Evolutionary conservation across 257 asterid species (phyloP).

Genomic region (Petunia axillaris): DNA sequence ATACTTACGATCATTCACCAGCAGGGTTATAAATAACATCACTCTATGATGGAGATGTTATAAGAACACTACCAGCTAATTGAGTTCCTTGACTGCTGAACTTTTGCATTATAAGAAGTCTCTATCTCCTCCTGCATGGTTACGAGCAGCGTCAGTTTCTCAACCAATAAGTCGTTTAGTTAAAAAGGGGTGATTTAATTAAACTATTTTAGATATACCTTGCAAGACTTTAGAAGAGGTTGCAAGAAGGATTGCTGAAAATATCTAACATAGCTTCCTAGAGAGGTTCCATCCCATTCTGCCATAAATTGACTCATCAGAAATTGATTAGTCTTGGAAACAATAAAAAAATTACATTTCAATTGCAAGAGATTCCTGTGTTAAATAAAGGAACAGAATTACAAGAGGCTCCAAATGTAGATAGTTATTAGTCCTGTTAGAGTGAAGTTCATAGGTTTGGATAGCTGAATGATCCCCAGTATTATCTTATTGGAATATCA

Average conservation of each 20-base stretch:
- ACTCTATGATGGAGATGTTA: slow-evolving; percentile 1
- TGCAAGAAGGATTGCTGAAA: slow-evolving; percentile 76
- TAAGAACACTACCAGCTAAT: slow-evolving; percentile 58
- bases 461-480: not conserved
- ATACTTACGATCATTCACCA: slow-evolving; percentile 15
- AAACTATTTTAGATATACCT: slow-evolving; percentile 51
- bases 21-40: slow-evolving; percentile 3
- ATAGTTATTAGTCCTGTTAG: not conserved
- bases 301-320: slow-evolving; percentile 29
- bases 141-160: not conserved
- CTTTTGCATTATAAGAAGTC: slow-evolving; percentile 57
- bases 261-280: slow-evolving; percentile 70
- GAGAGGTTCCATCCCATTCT: slow-evolving; percentile 81
- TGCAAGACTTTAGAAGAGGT: slow-evolving; percentile 91
- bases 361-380: slow-evolving; percentile 17
- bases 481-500: not conserved
- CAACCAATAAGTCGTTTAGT: not conserved
- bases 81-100: slow-evolving; percentile 66
- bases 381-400: not conserved
- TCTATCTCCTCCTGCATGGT: slow-evolving; percentile 85
- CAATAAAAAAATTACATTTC: not conserved
- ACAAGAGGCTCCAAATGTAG: slow-evolving; percentile 17
- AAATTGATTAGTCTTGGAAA: slow-evolving; percentile 18
- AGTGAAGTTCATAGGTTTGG: slow-evolving; percentile 9
- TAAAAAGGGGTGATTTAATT: not conserved